Conservation (phyloP, 2,329 filamentous ascomycete species). For the Venturia effusa region DNA sequence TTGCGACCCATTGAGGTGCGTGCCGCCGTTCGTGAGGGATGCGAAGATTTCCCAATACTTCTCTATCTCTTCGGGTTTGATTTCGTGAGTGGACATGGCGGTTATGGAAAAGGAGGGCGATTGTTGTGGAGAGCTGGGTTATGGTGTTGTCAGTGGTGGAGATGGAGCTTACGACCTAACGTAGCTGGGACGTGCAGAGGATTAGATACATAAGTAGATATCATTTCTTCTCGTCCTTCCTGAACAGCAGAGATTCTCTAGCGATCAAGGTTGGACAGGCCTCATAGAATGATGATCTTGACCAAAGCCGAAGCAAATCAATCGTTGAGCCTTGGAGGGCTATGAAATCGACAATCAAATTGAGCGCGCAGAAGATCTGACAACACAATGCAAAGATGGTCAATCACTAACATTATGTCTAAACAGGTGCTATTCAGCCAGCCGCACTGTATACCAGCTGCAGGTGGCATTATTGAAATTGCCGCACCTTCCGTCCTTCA, state of each 20-base stretch:
- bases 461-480: constrained; percentile 1
- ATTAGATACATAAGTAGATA: too few species aligned
- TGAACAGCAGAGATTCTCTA: background rate
- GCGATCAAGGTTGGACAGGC: too few species aligned
- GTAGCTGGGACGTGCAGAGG: background rate
- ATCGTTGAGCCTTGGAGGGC: too few species aligned
- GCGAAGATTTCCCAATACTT: constrained; percentile 74
- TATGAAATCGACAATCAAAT: too few species aligned
- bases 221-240: background rate
- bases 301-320: too few species aligned
- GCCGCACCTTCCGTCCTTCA: background rate
- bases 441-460: background rate
- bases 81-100: constrained; percentile 38
- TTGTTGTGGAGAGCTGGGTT: background rate
- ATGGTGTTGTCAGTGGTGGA: background rate
- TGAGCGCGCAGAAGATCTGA: too few species aligned
- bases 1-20: constrained; percentile 56
- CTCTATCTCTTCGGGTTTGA: constrained; percentile 64
- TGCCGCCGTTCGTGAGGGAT: constrained; percentile 52
- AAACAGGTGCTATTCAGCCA: background rate
- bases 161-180: background rate
- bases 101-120: background rate
- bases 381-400: background rate
- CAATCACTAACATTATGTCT: background rate
- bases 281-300: too few species aligned